Base-by-base conservation (phyloP, 495 filamentous ascomycete species). In the Penicillium argentinense region DNA sequence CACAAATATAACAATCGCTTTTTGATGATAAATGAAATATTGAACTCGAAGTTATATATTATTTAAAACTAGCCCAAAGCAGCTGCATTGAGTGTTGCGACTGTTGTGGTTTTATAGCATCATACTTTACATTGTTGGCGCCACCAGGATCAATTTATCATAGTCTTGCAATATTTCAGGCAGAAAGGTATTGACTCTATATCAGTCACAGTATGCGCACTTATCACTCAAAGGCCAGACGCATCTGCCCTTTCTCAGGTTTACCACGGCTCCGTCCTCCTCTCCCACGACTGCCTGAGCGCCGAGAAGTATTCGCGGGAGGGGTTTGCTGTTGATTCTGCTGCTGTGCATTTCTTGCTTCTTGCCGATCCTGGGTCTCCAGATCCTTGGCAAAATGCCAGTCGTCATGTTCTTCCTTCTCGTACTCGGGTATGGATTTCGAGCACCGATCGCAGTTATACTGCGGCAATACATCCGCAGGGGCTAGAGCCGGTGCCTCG, bases 311-410 rank as follows among this genome's bases (percentile, higher is more conserved):
- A 26, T 42, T 56, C 27, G 59, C 28, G 22, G 59, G 16, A 49
- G 55, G 13, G 43, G 43, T 19, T 25, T 44, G 28, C 16, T 30
- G 41, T 22, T 25, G 26, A 16, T n/a, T 23, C 33, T 48, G 44
- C 26, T 56, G 48, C n/a, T 57, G 67, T 13, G 50, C 59, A 27
- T 32, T 52, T 16, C 50, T 58, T 4, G 60, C 57, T 33, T 62
- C 58, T 47, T 68, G 60, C 23, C 63, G 69, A 36, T 81, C 77
- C 50, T 90, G 76, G 5, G 81, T 77, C 53, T 86, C 85, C 21
- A 97, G 76, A 54, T 88, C 83, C 72, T 87, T 90, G 29, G 93
- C 93, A 66, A 96, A 89, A 71, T 98, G 93, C 88, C 91, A 98
- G 63, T 98, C 93, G 29, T 88, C 76, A 60, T 98, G 93, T 69